Conservation (phyloP, 1,139 yeast genomes). For the Candida glucosophila region DNA sequence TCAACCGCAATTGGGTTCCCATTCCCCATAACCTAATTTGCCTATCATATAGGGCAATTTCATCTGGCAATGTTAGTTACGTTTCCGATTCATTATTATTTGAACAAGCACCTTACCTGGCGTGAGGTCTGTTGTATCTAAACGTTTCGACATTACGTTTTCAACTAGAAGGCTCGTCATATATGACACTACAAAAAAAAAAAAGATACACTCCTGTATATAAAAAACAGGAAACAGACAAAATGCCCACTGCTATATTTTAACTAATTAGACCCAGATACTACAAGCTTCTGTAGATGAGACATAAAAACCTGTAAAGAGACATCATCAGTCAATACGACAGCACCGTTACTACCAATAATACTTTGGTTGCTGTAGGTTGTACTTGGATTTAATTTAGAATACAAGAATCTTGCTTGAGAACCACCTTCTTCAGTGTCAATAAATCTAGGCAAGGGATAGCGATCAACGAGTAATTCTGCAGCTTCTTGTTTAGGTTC, state of each 20-base stretch:
- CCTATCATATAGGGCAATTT: slow-evolving; percentile 86
- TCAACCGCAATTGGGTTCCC: slow-evolving; percentile 78
- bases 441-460: slow-evolving; percentile 93
- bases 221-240: not conserved
- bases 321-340: slow-evolving; percentile 92
- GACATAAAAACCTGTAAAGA: slow-evolving; percentile 87
- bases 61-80: slow-evolving; percentile 37
- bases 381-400: slow-evolving; percentile 89
- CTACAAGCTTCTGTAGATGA: slow-evolving; percentile 79
- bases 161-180: not conserved
- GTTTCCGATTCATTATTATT: not conserved
- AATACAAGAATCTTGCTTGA: slow-evolving; percentile 92
- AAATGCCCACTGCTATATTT: not conserved
- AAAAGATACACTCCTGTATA: no score
- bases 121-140: not conserved
- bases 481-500: slow-evolving; percentile 93
- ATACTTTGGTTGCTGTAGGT: slow-evolving; percentile 59
- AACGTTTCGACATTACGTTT: not conserved
- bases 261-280: slow-evolving; percentile 34
- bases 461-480: slow-evolving; percentile 80
- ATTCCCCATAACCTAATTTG: slow-evolving; percentile 96
- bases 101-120: not conserved
- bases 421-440: slow-evolving; percentile 98
- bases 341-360: slow-evolving; percentile 51
- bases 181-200: not conserved